Conservation (phyloP, 2,329 filamentous ascomycete species). For the Aspergillus sojae region DNA sequence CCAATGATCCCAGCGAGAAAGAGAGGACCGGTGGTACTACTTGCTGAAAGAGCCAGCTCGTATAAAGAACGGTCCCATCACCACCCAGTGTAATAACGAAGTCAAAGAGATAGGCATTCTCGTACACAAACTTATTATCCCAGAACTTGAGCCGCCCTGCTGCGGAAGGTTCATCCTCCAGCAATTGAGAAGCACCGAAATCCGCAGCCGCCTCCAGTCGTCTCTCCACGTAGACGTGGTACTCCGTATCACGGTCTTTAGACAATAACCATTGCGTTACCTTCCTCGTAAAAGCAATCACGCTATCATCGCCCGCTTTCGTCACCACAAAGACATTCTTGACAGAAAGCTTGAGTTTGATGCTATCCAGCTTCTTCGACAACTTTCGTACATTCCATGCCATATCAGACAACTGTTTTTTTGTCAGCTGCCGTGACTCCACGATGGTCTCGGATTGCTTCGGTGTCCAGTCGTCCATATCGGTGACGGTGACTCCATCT, state of each 20-base stretch:
- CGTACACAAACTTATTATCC: constrained; percentile 76
- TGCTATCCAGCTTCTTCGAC: constrained; percentile 79
- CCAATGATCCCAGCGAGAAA: constrained; percentile 87
- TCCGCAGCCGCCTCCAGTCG: constrained; percentile 69
- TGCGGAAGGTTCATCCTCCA: constrained; percentile 62
- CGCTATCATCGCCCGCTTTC: constrained; percentile 82
- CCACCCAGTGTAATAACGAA: constrained; percentile 91
- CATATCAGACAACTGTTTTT: constrained; percentile 95
- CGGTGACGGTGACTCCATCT: constrained; percentile 27
- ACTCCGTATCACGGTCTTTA: constrained; percentile 66
- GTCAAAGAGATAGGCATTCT: constrained; percentile 84
- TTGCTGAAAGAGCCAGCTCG: constrained; percentile 94
- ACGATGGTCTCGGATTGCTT: constrained; percentile 45
- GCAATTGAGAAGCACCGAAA: constrained; percentile 72
- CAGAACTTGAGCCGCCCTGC: constrained; percentile 73
- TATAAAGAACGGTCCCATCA: constrained; percentile 95
- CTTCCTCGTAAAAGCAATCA: constrained; percentile 77
- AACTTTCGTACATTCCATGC: constrained; percentile 92
- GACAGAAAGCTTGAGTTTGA: constrained; percentile 80
- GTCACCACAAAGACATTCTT: constrained; percentile 84
- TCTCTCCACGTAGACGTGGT: constrained; percentile 80
- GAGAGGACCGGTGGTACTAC: constrained; percentile 92
- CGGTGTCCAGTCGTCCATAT: constrained; percentile 24
- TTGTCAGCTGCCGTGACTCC: constrained; percentile 79
- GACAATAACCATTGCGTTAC: constrained; percentile 79